Evolutionary conservation across 139 green algal genomes (phyloP), one percentile per base, ranked within the genome.

Genomic region (Chlorella sp.): DNA sequence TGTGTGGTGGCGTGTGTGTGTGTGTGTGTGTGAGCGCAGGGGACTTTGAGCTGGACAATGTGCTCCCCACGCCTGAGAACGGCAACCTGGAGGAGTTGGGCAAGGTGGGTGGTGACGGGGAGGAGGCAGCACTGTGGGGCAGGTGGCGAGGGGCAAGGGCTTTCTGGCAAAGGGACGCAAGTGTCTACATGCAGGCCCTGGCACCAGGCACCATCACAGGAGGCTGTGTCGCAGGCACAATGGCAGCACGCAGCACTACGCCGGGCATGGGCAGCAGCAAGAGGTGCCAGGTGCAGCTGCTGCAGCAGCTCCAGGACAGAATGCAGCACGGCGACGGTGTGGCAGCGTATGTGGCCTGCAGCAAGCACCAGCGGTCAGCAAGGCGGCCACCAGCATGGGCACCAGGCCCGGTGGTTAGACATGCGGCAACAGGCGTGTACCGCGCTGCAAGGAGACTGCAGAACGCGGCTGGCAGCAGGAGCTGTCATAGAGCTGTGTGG

Each of bases 21-120:
- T 10, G 59, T 64, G 59, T 64, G 59, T 5, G 29, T 4, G 5
- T 36, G 30, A 68, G 5, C 6, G 30, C 5, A 42, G 62, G 5
- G n/a, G n/a, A n/a, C n/a, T n/a, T n/a, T n/a, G n/a, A n/a, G n/a
- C n/a, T n/a, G n/a, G n/a, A n/a, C n/a, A n/a, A 88, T 61, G 86
- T 96, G 31, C 81, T 98, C 64, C 94, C 94, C 1, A 51, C 78
- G 29, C 82, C 93, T 6, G 91, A 95, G 42, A 74, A 95, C 27
- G 71, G 69, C 5, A 94, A 88, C 42, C 81, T 99, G 59, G 67
- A 86, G 34, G 83, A 92, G 3, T 84, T 99, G 29, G 87, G 87
- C 0, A 91, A 93, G 83, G 84, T 94, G 36, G 29, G 31, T 17
- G 35, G 20, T 14, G n/a, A 62, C 3, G 24, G 62, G 24, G 4